These are phyloP conservation scores for Lipomyces sp. DNA, from an alignment of 805 yeast genomes.

Conservation along the genomic window DNA sequence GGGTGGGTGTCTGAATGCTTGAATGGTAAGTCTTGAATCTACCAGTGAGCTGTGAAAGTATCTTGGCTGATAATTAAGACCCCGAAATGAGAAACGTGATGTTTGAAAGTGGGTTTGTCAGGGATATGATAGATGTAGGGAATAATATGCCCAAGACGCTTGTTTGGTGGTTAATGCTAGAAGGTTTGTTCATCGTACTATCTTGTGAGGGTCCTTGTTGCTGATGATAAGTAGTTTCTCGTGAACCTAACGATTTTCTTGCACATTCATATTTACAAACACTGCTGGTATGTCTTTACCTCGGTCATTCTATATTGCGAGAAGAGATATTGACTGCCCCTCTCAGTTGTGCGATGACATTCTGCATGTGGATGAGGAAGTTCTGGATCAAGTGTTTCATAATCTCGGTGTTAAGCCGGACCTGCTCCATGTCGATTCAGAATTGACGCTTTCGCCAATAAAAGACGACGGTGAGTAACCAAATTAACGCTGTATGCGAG, in stretches of 20 bases:
- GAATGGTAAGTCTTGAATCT: background rate
- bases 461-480: background rate
- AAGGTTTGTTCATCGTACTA: constrained; percentile 1
- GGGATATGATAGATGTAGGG: constrained; percentile 22
- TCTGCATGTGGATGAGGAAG: background rate
- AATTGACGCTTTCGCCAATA: background rate
- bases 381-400: constrained; percentile 2
- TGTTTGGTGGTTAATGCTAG: constrained; percentile 17
- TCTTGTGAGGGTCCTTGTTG: background rate
- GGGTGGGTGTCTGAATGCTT: constrained; percentile 10
- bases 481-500: background rate
- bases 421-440: background rate
- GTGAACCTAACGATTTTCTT: constrained; percentile 22
- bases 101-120: constrained; percentile 22
- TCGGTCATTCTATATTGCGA: background rate
- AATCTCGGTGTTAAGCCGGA: constrained; percentile 15
- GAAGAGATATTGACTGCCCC: background rate
- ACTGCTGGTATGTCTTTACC: constrained; percentile 8
- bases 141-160: constrained; percentile 12
- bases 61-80: background rate
- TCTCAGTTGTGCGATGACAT: constrained; percentile 5
- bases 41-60: background rate
- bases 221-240: constrained; percentile 10
- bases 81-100: constrained; percentile 6
- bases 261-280: constrained; percentile 12